Evolutionary conservation across 306 rosid species (phyloP).

Genomic region (Corylus heterophylla): DNA sequence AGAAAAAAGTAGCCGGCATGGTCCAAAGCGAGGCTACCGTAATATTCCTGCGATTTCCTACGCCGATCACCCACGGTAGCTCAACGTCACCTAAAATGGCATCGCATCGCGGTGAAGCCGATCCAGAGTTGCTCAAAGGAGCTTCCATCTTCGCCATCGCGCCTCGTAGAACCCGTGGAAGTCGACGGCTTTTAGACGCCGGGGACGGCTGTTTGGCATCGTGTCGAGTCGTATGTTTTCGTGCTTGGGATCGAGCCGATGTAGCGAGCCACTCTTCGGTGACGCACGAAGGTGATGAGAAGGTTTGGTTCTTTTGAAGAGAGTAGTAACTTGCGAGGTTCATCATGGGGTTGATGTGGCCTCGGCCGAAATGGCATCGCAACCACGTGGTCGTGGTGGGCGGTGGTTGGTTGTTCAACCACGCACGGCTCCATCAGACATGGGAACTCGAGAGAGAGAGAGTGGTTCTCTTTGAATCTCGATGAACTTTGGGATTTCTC

Average conservation of each 20-base stretch:
- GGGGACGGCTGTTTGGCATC: conserved; percentile 26
- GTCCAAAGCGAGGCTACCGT: conserved; percentile 27
- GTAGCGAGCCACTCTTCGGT: conserved; percentile 33
- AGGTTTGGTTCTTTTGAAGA: conserved; percentile 18
- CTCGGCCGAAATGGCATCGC: conserved; percentile 43
- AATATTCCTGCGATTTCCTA: conserved; percentile 22
- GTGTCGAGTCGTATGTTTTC: conserved; percentile 15
- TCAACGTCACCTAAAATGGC: conserved; percentile 16
- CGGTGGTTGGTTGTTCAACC: not conserved
- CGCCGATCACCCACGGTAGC: conserved; percentile 24
- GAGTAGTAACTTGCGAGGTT: conserved; percentile 36
- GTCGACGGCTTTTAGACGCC: conserved; percentile 11
- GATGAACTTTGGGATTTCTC: not conserved
- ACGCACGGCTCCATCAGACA: not conserved
- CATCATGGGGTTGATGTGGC: conserved; percentile 43
- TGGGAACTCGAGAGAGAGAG: not conserved
- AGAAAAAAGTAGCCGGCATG: conserved; percentile 18
- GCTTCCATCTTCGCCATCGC: conserved; percentile 30
- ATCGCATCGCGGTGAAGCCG: too few species aligned
- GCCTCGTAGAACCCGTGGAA: conserved; percentile 22
- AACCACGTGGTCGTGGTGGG: conserved; percentile 39
- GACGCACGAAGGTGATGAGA: conserved; percentile 26
- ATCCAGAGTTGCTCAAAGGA: conserved; percentile 17
- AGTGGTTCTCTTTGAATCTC: not conserved
- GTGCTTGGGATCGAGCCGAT: conserved; percentile 12